Conservation (phyloP, 805 yeast genomes). For the Ogataea zsoltii region DNA sequence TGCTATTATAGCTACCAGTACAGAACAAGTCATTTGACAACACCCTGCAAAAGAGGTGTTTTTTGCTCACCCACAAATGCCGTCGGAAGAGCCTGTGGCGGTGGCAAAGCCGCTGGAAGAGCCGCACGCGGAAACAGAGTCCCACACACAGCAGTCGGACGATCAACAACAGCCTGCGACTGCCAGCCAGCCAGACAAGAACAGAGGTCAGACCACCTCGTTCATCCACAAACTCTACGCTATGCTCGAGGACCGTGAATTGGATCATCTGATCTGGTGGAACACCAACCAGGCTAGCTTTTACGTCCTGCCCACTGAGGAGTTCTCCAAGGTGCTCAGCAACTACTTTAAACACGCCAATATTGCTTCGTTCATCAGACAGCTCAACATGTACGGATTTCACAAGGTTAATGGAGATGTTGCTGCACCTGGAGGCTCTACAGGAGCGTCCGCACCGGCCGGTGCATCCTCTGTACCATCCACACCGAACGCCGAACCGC, state of each 20-base stretch:
- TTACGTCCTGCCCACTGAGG: conserved; percentile 80
- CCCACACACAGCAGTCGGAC: not conserved
- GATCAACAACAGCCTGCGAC: not conserved
- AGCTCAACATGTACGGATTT: conserved; percentile 80
- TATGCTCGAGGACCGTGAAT: conserved; percentile 78
- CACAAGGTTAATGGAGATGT: conserved; percentile 57
- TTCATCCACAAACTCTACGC: conserved; percentile 89
- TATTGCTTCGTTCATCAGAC: conserved; percentile 76
- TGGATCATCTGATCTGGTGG: conserved; percentile 88
- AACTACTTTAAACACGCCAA: conserved; percentile 79
- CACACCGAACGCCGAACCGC: not conserved
- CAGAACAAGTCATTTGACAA: not conserved
- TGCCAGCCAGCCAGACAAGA: conserved; percentile 11
- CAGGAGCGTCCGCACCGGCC: too few species aligned
- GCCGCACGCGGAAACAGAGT: conserved; percentile 5
- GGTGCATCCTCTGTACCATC: conserved; percentile 12
- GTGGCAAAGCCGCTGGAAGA: conserved; percentile 8
- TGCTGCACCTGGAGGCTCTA: too few species aligned
- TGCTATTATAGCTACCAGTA: not conserved
- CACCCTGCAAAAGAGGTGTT: not conserved
- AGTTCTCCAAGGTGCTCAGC: conserved; percentile 71
- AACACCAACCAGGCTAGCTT: conserved; percentile 64
- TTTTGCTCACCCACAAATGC: conserved; percentile 3
- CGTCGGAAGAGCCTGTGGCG: conserved; percentile 13
- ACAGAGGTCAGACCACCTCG: conserved; percentile 33